Base-by-base conservation (phyloP, 345 rosid species). In the Melaleuca quinquenervia region DNA sequence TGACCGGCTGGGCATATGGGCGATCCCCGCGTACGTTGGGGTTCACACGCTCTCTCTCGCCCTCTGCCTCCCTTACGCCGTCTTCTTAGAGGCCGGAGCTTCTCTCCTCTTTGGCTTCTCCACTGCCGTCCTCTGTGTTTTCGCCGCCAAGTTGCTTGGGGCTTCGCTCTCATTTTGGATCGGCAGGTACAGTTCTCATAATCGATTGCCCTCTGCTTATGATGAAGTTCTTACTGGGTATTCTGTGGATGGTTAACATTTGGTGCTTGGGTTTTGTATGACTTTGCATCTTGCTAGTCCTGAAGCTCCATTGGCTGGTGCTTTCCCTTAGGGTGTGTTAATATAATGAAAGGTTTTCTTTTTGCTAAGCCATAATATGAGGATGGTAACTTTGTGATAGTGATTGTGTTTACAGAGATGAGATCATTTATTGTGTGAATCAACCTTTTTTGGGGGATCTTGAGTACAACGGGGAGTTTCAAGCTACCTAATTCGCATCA, bases 81-180 rank as follows among this genome's bases (percentile, higher is more conserved):
- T 97, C 80, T 96, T 96, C 95, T 94, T 96, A 48, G 98, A 96
- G 91, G 98, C 98, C 9, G 98, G 91, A 9, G 97, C 99, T 84
- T 91, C 98, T 82, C 85, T 94, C 14, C 92, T 97, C 52, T 97
- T 97, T 85, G 98, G 98, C 6, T 97, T 97, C 90, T 56, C 95
- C 84, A 96, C 96, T 1, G 98, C 96, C 14, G 95, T 96, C 24
- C 85, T 94, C 86, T 94, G 98, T 86, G 96, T 96, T 78, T 94
- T 96, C 86, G 90, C 91, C 20, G 96, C 98, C 82, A 96, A 97
- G 88, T 56, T 96, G 75, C 90, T 97, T 50, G 99, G 97, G 5
- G 98, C 98, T 88, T 95, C 99, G 29, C 94, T 95, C 86, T 97
- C 98, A 82, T 97, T 97, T 90, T 90, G 92, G 93, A 91, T 97